Evolutionary conservation across 1,139 yeast species (phyloP), one percentile per base, ranked within the genome.

Genomic region (Blastobotrys persicus): DNA sequence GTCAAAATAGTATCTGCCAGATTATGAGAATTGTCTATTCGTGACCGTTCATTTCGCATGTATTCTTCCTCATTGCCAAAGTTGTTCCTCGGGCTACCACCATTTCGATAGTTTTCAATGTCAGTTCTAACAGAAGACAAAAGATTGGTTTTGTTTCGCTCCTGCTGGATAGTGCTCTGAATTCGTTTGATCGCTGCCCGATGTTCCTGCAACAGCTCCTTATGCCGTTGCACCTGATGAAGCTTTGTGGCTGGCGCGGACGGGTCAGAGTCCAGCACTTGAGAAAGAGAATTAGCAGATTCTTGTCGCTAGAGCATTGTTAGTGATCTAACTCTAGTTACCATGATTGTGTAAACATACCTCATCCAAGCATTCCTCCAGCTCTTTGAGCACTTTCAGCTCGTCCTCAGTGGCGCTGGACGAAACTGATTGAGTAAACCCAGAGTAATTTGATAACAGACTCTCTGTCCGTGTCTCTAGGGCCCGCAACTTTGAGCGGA

Each of bases 191-290:
- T 85, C 53, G 83, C 85, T 46, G 74, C 68, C 66, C 78, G 75
- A 66, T 88, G 94, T 49, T 89, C 95, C 48, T 73, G 77, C 32
- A 88, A 71, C 23, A 80, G 78, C 65, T 89, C 96, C 59, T 79
- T 80, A 65, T 89, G 96, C 52, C 98, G 80, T 49, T 84, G 81
- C 43, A 89, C 71, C 64, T 92, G 98, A 61, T 87, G 92, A 35
- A 82, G 67, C 66, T 88, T 87, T 0, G 92, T 79, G 0, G 92
- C 79, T 1, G 89, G 77, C 4, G 83, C 72, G n/a, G 74, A 67
- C 14, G 76, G 64, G 58, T 82, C 85, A 2, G 83, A 72, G 47
- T 85, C 88, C 43, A 81, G 78, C 28, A 75, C 65, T 48, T 73
- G 67, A 46, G 66, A 63, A 46, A 71, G 67, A 40, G 72, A 57